Conservation (phyloP, 2,329 filamentous ascomycete species). For the Paraphaeosphaeria sporulosa region DNA sequence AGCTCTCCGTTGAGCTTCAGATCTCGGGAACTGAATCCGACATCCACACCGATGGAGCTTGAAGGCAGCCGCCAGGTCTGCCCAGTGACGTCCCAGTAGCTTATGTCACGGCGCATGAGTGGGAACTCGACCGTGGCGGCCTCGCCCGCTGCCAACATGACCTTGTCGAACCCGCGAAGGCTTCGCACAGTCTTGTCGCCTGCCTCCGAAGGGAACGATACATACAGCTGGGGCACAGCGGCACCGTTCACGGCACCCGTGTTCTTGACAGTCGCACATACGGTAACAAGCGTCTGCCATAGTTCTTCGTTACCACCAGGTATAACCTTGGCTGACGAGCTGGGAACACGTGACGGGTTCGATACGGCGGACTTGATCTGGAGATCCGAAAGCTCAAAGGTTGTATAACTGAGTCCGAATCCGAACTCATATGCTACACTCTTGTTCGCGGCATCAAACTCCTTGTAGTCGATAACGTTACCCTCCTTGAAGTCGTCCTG, state of each 20-base stretch:
- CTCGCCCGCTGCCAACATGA: slow-evolving; percentile 53
- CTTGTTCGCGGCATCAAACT: slow-evolving; percentile 54
- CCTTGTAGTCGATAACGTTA: slow-evolving; percentile 62
- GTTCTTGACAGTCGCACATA: slow-evolving; percentile 60
- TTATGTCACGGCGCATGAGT: slow-evolving; percentile 55
- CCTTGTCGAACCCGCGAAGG: slow-evolving; percentile 59
- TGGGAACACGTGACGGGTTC: slow-evolving; percentile 27
- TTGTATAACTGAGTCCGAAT: slow-evolving; percentile 50
- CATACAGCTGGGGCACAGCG: slow-evolving; percentile 64
- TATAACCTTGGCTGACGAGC: slow-evolving; percentile 24
- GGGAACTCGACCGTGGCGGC: slow-evolving; percentile 16
- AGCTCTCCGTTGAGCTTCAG: slow-evolving; percentile 22
- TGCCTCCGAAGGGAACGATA: slow-evolving; percentile 52
- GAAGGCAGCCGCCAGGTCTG: slow-evolving; percentile 52
- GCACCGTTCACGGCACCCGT: slow-evolving; percentile 58
- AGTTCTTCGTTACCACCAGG: slow-evolving; percentile 64
- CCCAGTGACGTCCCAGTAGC: slow-evolving; percentile 56
- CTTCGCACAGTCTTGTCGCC: slow-evolving; percentile 52
- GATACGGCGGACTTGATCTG: slow-evolving; percentile 17
- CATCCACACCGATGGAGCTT: slow-evolving; percentile 24
- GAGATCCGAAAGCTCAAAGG: slow-evolving; percentile 38
- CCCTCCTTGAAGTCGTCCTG: slow-evolving; percentile 62
- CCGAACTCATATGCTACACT: slow-evolving; percentile 46
- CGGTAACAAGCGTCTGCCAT: slow-evolving; percentile 60
- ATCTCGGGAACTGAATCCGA: slow-evolving; percentile 39